Evolutionary conservation across 345 rosid genomes (phyloP), one percentile per base, ranked within the genome.

Genomic region (Citrus cavaleriei): DNA sequence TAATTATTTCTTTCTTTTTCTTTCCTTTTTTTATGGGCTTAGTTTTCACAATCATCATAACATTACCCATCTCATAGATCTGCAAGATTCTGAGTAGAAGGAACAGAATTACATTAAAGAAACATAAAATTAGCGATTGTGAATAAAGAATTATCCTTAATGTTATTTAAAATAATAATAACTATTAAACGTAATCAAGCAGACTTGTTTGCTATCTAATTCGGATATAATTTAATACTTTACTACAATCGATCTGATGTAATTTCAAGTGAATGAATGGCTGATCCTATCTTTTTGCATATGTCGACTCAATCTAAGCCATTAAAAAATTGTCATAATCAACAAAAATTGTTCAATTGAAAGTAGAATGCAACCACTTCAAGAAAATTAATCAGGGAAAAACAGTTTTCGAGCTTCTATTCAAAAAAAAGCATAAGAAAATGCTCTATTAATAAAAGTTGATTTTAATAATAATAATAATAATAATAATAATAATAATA

Each of bases 11-110:
- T 62, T 10, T 25, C 37, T 35, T 62, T 6, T 64, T 28, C 22
- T 25, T 70, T 38, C n/a, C 25, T 22, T 12, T 66, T 73, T 61
- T 61, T 7, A 60, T 68, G 67, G 38, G 40, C 74, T 35, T 34
- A 51, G 55, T 54, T 74, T 68, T 82, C 61, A 35, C 65, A 57
- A 6, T 65, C 65, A 55, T 35, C 75, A 19, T 10, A 28, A 73
- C 75, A 6, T 59, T 16, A 16, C 21, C 40, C 80, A 70, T 42
- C 70, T 42, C 42, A 42, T 59, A 46, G 40, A 69, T 62, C 42
- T 80, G 25, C 5, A 13, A 30, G 32, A n/a, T 40, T 38, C 57
- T 13, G 32, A 68, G 4, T 40, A 12, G 51, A 40, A n/a, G 14
- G 35, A 42, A 46, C 14, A 46, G 2, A n/a, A 59, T n/a, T 16